Evolutionary conservation across 257 asterid genomes (phyloP).

Genomic region (Linaria vulgaris): DNA sequence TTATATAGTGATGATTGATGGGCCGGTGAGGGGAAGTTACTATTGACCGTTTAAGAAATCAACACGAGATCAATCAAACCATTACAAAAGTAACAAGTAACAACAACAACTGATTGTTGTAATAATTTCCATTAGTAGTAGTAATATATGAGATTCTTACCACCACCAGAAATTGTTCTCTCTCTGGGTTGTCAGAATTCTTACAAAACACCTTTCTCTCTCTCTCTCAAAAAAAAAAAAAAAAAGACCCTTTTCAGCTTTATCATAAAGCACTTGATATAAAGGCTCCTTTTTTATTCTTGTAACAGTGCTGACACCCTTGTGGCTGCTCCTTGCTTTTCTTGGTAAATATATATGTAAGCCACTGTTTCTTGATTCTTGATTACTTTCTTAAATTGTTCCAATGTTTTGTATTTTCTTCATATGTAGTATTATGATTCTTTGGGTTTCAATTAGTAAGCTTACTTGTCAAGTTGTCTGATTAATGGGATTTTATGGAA

Average conservation of each 20-base stretch:
- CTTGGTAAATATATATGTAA: slow-evolving; percentile 19
- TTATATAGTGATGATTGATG: no score
- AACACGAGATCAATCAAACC: no score
- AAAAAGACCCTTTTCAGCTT: slow-evolving; percentile 35
- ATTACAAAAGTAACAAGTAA: no score
- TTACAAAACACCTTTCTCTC: slow-evolving; percentile 24
- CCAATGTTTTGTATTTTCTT: slow-evolving; percentile 4
- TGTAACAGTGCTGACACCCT: slow-evolving; percentile 23
- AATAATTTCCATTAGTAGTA: slow-evolving; percentile 9
- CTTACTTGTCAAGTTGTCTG: background rate
- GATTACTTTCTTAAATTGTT: background rate
- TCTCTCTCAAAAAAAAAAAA: no score
- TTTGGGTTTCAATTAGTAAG: background rate
- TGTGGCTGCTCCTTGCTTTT: slow-evolving; percentile 19
- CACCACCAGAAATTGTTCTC: slow-evolving; percentile 1
- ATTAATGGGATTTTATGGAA: slow-evolving; percentile 14
- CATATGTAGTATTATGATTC: background rate
- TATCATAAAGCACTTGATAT: slow-evolving; percentile 26
- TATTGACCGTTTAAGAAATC: no score
- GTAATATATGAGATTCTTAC: slow-evolving; percentile 18
- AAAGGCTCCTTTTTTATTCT: slow-evolving; percentile 26
- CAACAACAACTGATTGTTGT: no score
- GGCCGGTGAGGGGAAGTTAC: no score
- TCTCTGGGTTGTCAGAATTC: slow-evolving; percentile 30
- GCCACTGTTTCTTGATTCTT: background rate